phyloP scores from a whole-genome alignment of 495 filamentous ascomycete genomes.

The Hyphodiscus hymeniophilus region DNA sequence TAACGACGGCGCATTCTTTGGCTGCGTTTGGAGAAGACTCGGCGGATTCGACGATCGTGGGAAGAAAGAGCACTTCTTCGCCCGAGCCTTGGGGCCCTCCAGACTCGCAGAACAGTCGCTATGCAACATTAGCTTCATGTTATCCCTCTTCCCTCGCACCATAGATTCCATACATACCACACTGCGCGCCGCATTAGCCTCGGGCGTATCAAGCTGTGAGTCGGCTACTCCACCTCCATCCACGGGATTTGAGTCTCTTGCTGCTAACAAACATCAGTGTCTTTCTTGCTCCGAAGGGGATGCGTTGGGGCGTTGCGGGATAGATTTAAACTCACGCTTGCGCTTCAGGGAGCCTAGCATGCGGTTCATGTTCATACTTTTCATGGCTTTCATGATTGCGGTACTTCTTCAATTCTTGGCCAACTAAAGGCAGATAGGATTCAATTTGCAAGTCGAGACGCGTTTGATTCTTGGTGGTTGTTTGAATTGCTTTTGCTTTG shows the following conservation, averaged over 20 bases:
- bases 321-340: conserved; percentile 19
- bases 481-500: too few species aligned
- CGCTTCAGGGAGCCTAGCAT: conserved; percentile 46
- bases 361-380: conserved; percentile 45
- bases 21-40: conserved; percentile 86
- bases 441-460: too few species aligned
- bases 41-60: conserved; percentile 86
- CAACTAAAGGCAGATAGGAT: too few species aligned
- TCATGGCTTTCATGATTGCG: conserved; percentile 32
- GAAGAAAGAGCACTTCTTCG: conserved; percentile 89
- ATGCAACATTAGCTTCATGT: conserved; percentile 11
- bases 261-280: not conserved
- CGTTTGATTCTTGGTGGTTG: too few species aligned
- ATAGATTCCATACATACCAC: conserved; percentile 32
- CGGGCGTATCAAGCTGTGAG: conserved; percentile 40
- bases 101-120: conserved; percentile 70
- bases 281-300: too few species aligned
- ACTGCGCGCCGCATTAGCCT: conserved; percentile 45
- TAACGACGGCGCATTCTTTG: conserved; percentile 61
- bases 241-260: not conserved
- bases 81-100: conserved; percentile 57
- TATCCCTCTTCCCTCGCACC: not conserved
- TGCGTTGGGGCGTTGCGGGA: not conserved
- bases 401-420: not conserved
- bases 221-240: conserved; percentile 12